Base-by-base conservation (phyloP, 2,329 filamentous ascomycete species). In the Claviceps sp. region DNA sequence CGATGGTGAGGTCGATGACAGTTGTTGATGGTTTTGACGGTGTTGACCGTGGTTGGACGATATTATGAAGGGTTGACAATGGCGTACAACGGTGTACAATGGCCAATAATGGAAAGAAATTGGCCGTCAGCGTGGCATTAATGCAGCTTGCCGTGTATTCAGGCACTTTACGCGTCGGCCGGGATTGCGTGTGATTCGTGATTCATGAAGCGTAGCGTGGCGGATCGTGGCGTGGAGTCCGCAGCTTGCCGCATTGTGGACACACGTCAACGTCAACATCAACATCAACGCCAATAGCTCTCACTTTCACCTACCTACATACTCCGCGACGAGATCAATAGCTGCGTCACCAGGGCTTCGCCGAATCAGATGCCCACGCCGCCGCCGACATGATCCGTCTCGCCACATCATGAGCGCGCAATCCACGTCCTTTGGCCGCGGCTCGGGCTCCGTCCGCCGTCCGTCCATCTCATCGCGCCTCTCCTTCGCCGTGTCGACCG, bases 401-500 rank as follows among this genome's bases (percentile, higher is more conserved):
- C 57, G 58, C 61, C 50, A 57, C 61, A 67, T 63, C 60, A 77
- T 78, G 75, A 76, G 67, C 65, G 67, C 71, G 56, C 68, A 68
- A 72, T 70, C 79, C 64, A 68, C 76, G 55, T 79, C 80, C 54
- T 76, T 76, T 65, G 58, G 53, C 51, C 55, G 60, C 48, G 61
- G 57, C 54, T 60, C 66, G 52, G 58, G 58, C 73, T 75, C 52
- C 37, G 55, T 57, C 62, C 72, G 71, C 54, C 74, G 78, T 62
- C 69, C 77, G 43, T 83, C 82, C 55, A 72, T 84, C 64, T 73
- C 70, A 65, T 82, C 80, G 58, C 77, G 86, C 54, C 72, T 88
- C 48, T 82, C 83, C 45, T 84, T 83, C 54, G 79, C 81, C 38
- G 74, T 87, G 52, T 85, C 82, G 51, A 78, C 70, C 55, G 76